A percentile compares a stretch with the other conserved stretches of the same genome.
Evolutionary conservation across 805 yeast species (phyloP).

Genomic region (Tetrapisispora pingtungensis): DNA sequence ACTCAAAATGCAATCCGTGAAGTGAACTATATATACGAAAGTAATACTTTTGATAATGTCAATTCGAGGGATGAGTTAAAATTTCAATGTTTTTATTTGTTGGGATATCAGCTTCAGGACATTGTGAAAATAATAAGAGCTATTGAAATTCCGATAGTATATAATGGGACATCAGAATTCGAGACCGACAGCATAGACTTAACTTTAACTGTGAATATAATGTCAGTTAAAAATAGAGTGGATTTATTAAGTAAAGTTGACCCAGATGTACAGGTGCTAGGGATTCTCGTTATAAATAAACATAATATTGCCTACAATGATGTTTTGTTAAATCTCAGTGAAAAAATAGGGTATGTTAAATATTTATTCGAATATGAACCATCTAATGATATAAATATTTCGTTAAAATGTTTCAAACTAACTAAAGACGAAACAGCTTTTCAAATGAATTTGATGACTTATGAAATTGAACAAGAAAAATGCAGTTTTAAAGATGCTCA

Average conservation of each 20-base stretch:
- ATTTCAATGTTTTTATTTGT: constrained; percentile 9
- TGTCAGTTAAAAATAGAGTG: not conserved
- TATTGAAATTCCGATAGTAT: constrained; percentile 5
- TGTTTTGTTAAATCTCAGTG: not conserved
- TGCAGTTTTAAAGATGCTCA: not conserved
- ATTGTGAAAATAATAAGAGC: constrained; percentile 2
- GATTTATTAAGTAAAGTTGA: not conserved
- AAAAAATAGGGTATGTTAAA: not conserved
- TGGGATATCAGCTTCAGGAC: constrained; percentile 5
- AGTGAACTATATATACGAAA: constrained; percentile 8
- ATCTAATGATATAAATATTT: not conserved
- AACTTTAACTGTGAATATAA: constrained; percentile 4
- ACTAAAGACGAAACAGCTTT: not conserved
- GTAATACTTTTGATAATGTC: not conserved
- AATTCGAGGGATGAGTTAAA: too few species aligned
- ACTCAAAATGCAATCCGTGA: constrained; percentile 6
- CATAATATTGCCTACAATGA: constrained; percentile 6
- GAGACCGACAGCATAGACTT: too few species aligned
- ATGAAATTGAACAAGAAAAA: not conserved
- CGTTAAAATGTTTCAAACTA: not conserved
- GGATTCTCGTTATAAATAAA: constrained; percentile 7
- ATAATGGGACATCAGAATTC: too few species aligned
- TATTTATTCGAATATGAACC: constrained; percentile 11
- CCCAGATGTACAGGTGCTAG: not conserved
- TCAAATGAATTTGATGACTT: not conserved